Percentiles rank a stretch among this genome's conserved stretches.
These are phyloP conservation scores for Chenopodium berlandieri DNA, from an alignment of 148 eudicot genomes.

Conservation along the genomic window DNA sequence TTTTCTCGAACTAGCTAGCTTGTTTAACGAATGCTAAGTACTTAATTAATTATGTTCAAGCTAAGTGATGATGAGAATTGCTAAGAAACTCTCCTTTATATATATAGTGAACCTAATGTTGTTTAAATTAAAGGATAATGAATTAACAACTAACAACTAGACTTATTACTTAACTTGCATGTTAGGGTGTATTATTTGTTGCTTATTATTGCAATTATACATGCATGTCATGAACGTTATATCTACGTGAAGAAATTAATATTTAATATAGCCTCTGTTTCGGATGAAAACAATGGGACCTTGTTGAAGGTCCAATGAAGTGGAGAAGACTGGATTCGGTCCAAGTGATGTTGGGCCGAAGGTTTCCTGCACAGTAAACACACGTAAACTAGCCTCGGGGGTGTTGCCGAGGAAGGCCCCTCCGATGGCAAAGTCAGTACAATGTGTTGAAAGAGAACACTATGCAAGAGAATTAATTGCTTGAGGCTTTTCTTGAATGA, in stretches of 20 bases:
- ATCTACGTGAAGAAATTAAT: background rate
- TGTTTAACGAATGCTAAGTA: background rate
- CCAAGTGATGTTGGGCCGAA: too few relatives aligned
- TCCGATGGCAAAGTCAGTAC: too few relatives aligned
- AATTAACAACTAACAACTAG: background rate
- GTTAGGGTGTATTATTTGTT: slow-evolving; percentile 11
- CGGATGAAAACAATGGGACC: too few relatives aligned
- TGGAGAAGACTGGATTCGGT: too few relatives aligned
- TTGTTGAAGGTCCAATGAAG: too few relatives aligned
- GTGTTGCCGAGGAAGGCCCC: too few relatives aligned
- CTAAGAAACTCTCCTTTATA: background rate
- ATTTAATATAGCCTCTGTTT: background rate
- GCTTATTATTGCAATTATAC: slow-evolving; percentile 8
- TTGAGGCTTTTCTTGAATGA: too few relatives aligned
- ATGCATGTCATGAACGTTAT: slow-evolving; percentile 1
- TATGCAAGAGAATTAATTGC: too few relatives aligned
- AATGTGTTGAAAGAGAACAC: too few relatives aligned
- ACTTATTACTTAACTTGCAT: background rate
- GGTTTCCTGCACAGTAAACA: too few relatives aligned
- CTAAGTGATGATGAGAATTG: slow-evolving; percentile 8
- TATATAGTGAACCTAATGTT: slow-evolving; percentile 5
- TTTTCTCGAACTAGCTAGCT: background rate
- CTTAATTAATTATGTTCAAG: background rate
- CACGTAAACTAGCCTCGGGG: too few relatives aligned
- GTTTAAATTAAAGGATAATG: background rate